A percentile compares a stretch with the other conserved stretches of the same genome.
phyloP scores from a whole-genome alignment of 2,329 filamentous ascomycete species.

The Xylogone sp. region DNA sequence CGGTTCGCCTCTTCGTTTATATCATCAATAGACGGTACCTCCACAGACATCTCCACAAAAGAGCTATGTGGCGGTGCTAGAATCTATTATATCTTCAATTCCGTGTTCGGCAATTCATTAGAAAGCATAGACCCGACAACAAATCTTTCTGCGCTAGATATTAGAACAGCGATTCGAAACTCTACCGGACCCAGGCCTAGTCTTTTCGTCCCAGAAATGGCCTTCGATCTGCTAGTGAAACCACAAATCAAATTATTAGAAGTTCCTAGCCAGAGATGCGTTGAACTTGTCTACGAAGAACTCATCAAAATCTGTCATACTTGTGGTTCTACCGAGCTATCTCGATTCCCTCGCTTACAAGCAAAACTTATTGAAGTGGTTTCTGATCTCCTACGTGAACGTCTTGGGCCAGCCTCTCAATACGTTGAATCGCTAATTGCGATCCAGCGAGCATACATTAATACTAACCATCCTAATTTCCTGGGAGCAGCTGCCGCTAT shows the following conservation, averaged over 20 bases:
- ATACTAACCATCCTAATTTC: conserved; percentile 99
- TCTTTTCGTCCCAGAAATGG: conserved; percentile 94
- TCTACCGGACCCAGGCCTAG: conserved; percentile 94
- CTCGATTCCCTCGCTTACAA: conserved; percentile 87
- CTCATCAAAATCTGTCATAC: conserved; percentile 99
- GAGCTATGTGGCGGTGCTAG: conserved; percentile 38
- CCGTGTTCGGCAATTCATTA: conserved; percentile 80
- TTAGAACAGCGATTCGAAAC: conserved; percentile 95
- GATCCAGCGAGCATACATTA: conserved; percentile 97
- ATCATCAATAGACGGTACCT: conserved; percentile 97
- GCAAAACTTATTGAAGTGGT: conserved; percentile 98
- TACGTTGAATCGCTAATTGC: conserved; percentile 97
- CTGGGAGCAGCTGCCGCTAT: conserved; percentile 94
- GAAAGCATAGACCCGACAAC: conserved; percentile 95
- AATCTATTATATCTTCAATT: conserved; percentile 32
- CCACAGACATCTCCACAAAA: conserved; percentile 97
- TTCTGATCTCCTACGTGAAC: conserved; percentile 88
- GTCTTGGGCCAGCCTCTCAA: conserved; percentile 79
- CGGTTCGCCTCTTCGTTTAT: conserved; percentile 97
- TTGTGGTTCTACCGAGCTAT: conserved; percentile 90
- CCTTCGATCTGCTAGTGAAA: conserved; percentile 95
- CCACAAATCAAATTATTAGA: conserved; percentile 97
- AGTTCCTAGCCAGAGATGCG: conserved; percentile 90
- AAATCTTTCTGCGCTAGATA: conserved; percentile 91
- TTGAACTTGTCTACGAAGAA: conserved; percentile 97